Percentiles rank a stretch among this genome's conserved stretches.
Conservation (phyloP, 106 monocot species). For the Alisma plantagoaquatica region DNA sequence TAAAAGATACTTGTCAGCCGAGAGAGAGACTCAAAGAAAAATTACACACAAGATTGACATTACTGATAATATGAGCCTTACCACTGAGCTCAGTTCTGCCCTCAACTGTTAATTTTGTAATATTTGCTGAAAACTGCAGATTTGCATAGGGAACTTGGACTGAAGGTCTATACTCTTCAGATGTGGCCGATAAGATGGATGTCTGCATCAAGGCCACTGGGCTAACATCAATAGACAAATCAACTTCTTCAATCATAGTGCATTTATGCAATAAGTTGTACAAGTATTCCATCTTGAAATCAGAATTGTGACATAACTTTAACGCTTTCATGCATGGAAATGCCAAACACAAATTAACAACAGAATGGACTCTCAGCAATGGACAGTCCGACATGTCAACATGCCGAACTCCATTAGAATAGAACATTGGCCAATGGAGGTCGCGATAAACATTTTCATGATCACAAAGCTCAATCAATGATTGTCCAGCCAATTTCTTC, state of each 20-base stretch:
- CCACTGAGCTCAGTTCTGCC: constrained; percentile 49
- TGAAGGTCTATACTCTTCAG: constrained; percentile 19
- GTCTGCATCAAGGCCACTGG: constrained; percentile 16
- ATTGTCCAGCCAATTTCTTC: constrained; percentile 10
- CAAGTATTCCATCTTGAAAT: constrained; percentile 39
- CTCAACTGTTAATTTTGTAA: constrained; percentile 56
- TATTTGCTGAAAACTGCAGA: constrained; percentile 6
- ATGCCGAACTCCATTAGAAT: constrained; percentile 34
- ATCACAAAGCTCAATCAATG: constrained; percentile 18
- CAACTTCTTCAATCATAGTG: constrained; percentile 44
- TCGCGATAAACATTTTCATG: constrained; percentile 4
- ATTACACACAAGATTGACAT: too few relatives aligned
- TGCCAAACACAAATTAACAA: constrained; percentile 22
- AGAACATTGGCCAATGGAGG: constrained; percentile 10
- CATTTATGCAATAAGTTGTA: constrained; percentile 35
- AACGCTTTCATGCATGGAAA: constrained; percentile 50
- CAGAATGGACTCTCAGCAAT: constrained; percentile 25
- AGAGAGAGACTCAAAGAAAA: too few relatives aligned
- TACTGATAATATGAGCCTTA: too few relatives aligned
- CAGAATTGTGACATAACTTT: constrained; percentile 33
- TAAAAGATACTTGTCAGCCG: too few relatives aligned
- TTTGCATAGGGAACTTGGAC: constrained; percentile 6
- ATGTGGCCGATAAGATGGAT: constrained; percentile 33
- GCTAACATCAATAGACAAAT: constrained; percentile 51
- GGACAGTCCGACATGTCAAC: constrained; percentile 61